Evolutionary conservation across 2,329 filamentous ascomycete species (phyloP).

Genomic region (Thermothelomyces thermophilus): DNA sequence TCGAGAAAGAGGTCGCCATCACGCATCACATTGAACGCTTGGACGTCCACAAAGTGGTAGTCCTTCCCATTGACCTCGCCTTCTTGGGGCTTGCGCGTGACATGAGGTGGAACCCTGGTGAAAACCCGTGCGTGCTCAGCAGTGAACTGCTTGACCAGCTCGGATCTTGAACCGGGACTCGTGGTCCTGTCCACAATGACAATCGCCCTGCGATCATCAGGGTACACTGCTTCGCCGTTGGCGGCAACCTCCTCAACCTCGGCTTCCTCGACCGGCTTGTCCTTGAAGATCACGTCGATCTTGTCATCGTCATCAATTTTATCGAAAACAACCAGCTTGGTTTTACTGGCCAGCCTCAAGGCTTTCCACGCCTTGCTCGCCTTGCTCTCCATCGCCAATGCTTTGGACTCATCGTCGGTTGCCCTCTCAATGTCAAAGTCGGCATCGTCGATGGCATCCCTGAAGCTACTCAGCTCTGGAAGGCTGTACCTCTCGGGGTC

Average conservation of each 20-base stretch:
- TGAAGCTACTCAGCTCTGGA: constrained; percentile 64
- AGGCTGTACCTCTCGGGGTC: constrained; percentile 56
- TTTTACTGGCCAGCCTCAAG: constrained; percentile 69
- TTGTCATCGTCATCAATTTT: constrained; percentile 80
- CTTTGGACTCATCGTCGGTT: constrained; percentile 52
- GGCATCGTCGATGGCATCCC: constrained; percentile 66
- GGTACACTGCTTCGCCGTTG: constrained; percentile 29
- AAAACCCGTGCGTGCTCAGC: constrained; percentile 60
- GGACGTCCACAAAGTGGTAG: constrained; percentile 51
- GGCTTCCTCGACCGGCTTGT: constrained; percentile 31
- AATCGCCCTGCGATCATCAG: constrained; percentile 48
- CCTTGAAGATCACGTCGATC: constrained; percentile 49
- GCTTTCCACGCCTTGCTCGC: constrained; percentile 88
- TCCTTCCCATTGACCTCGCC: constrained; percentile 46
- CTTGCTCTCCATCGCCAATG: constrained; percentile 59
- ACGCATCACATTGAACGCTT: constrained; percentile 50
- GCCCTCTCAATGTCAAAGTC: constrained; percentile 85
- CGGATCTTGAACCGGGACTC: constrained; percentile 46
- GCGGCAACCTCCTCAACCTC: constrained; percentile 26
- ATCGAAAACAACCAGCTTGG: constrained; percentile 72
- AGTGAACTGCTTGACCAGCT: constrained; percentile 56
- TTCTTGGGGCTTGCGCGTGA: constrained; percentile 43
- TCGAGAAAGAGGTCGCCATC: constrained; percentile 56
- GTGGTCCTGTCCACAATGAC: constrained; percentile 61
- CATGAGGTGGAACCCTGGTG: constrained; percentile 49